Evolutionary conservation across 23 red algal genomes (phyloP), one percentile per base, ranked within the genome.

Genomic region (Gracilariopsis chorda): DNA sequence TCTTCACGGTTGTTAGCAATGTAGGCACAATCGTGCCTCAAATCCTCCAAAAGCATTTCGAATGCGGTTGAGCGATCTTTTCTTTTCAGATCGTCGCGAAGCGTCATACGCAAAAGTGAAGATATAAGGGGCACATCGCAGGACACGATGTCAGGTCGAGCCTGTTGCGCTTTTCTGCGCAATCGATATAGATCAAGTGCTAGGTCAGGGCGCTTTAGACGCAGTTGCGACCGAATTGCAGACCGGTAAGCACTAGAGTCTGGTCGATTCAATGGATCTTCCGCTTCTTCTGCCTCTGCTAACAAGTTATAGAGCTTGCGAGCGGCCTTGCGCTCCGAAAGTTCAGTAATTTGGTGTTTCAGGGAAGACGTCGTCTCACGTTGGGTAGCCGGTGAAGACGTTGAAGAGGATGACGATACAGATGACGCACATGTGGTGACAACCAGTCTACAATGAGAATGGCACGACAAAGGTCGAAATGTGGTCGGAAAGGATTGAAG

Each of bases 161-260:
- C 34, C 48, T 85, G 9, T 30, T 59, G 80, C 29, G 80, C 80
- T 40, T 33, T 70, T 48, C 29, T 30, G 0, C 86, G 86, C n/a
- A 49, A n/a, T 6, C 24, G 48, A 63, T 80, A 90, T 9, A 80
- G 58, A 27, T 58, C 51, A 21, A 90, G 24, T 40, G 86, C 86
- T 56, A 90, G 70, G 47, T 90, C 86, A 49, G 86, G 73, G 67
- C 86, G 86, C 21, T 56, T 33, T 20, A 69, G 62, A 3, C 65
- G 28, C 51, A 80, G 19, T 8, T 76, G 48, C 17, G 86, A 65
- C 23, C 86, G 86, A 53, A 78, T 90, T 4, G 86, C 86, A 12
- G 86, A 19, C 21, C 74, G 46, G 33, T 90, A 90, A 1, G 24
- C 21, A 2, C 33, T 49, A 0, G 59, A 28, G n/a, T 85, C 55